These are phyloP conservation scores for Sanghuangporus baumii DNA, from an alignment of 1,284 basidiomycete species.

Conservation along the genomic window DNA sequence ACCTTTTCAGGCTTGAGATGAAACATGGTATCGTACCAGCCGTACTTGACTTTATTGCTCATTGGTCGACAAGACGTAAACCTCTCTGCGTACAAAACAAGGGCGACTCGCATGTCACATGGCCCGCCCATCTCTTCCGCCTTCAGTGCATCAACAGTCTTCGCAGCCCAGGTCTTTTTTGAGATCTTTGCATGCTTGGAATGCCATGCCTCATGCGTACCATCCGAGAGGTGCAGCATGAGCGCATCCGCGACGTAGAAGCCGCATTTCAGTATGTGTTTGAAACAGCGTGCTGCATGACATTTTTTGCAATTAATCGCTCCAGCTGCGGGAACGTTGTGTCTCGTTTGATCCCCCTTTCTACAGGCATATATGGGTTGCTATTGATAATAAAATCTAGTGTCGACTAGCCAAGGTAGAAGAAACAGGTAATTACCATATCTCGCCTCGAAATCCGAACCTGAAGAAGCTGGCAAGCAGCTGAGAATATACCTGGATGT, in stretches of 20 bases:
- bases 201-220: conserved; percentile 38
- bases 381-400: not conserved
- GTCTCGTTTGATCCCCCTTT: conserved; percentile 13
- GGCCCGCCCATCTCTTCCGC: conserved; percentile 32
- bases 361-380: not conserved
- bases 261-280: conserved; percentile 40
- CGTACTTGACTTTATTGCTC: not conserved
- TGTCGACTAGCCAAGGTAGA: not conserved
- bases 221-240: conserved; percentile 27
- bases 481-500: conserved; percentile 22
- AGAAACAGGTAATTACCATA: conserved; percentile 19
- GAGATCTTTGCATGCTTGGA: conserved; percentile 29
- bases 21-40: conserved; percentile 9
- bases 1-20: not conserved
- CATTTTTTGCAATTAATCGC: conserved; percentile 44
- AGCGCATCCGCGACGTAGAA: conserved; percentile 52
- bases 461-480: conserved; percentile 22
- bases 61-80: conserved; percentile 35
- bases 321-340: conserved; percentile 24
- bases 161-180: conserved; percentile 25
- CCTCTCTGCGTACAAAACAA: conserved; percentile 34
- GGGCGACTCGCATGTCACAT: conserved; percentile 30
- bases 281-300: conserved; percentile 44
- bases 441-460: conserved; percentile 19
- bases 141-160: conserved; percentile 22